A percentile compares a stretch with the other conserved stretches of the same genome.
Evolutionary conservation across 78 protist species (phyloP).

Genomic region (Bigelowiella natans): DNA sequence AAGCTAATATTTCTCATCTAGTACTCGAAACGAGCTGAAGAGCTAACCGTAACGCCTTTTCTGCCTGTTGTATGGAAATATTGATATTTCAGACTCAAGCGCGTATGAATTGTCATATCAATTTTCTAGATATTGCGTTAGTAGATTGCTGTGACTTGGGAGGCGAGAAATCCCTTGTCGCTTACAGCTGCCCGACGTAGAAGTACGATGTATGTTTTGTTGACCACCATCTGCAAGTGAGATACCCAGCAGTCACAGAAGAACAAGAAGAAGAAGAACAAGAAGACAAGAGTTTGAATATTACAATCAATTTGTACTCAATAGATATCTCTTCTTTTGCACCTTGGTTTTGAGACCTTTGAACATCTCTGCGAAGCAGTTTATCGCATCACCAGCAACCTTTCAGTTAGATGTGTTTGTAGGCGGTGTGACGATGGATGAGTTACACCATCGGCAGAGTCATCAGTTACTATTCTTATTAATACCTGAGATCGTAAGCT

Average conservation of each 20-base stretch:
- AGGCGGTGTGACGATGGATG: neutral
- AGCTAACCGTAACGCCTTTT: too few relatives aligned
- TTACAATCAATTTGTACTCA: neutral
- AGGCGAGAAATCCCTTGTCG: neutral
- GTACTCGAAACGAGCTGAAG: too few relatives aligned
- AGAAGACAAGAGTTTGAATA: neutral
- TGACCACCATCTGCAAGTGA: neutral
- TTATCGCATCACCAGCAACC: neutral
- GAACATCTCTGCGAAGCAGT: neutral
- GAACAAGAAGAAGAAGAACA: neutral
- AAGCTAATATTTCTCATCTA: too few relatives aligned
- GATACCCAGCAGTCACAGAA: neutral
- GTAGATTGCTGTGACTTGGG: too few relatives aligned
- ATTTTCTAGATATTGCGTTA: too few relatives aligned
- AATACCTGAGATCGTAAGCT: neutral
- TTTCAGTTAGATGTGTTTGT: neutral
- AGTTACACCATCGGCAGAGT: neutral
- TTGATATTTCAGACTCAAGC: too few relatives aligned
- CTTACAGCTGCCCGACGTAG: neutral
- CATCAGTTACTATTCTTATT: neutral
- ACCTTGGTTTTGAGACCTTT: neutral
- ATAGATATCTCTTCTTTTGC: neutral
- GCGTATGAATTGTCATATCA: too few relatives aligned
- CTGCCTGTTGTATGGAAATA: too few relatives aligned
- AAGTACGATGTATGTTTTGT: neutral